Conservation (phyloP, 1,284 basidiomycete species). For the Malassezia japonica region DNA sequence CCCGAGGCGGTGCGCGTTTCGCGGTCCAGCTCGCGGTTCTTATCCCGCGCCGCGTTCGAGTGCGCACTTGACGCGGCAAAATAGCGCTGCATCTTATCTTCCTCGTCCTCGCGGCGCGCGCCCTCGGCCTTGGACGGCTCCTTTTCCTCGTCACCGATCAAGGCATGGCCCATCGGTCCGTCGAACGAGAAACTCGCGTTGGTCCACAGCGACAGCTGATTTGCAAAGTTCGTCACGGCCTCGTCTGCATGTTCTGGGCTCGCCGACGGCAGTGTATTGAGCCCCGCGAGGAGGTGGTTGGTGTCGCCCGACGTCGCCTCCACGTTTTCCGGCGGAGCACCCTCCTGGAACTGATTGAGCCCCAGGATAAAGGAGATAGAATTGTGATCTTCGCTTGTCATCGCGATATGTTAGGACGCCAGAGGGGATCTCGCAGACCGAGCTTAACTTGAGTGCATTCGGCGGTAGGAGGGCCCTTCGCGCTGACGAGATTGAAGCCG, state of each 20-base stretch:
- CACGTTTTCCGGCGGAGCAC: background rate
- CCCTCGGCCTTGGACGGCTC: slow-evolving; percentile 28
- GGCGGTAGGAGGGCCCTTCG: too few species aligned
- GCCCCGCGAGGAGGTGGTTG: slow-evolving; percentile 1
- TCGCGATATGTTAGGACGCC: too few species aligned
- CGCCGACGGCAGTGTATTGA: slow-evolving; percentile 2
- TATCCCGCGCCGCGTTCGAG: slow-evolving; percentile 18
- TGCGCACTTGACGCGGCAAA: slow-evolving; percentile 13
- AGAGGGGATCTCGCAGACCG: too few species aligned
- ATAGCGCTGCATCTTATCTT: slow-evolving; percentile 21
- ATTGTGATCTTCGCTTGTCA: slow-evolving; percentile 25
- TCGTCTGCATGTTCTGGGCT: background rate
- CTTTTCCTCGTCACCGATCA: slow-evolving; percentile 46
- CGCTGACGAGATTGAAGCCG: background rate
- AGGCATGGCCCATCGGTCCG: slow-evolving; percentile 44
- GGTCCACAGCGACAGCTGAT: slow-evolving; percentile 47
- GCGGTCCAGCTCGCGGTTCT: slow-evolving; percentile 12
- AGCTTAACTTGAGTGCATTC: too few species aligned
- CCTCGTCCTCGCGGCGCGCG: slow-evolving; percentile 26
- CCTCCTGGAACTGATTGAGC: slow-evolving; percentile 33
- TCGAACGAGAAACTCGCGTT: slow-evolving; percentile 48
- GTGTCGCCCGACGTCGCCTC: background rate
- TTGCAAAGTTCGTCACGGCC: slow-evolving; percentile 31
- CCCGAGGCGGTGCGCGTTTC: background rate
- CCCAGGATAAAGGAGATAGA: slow-evolving; percentile 40